phyloP scores from a whole-genome alignment of 2,329 filamentous ascomycete species.

The Aureobasidium musti region DNA sequence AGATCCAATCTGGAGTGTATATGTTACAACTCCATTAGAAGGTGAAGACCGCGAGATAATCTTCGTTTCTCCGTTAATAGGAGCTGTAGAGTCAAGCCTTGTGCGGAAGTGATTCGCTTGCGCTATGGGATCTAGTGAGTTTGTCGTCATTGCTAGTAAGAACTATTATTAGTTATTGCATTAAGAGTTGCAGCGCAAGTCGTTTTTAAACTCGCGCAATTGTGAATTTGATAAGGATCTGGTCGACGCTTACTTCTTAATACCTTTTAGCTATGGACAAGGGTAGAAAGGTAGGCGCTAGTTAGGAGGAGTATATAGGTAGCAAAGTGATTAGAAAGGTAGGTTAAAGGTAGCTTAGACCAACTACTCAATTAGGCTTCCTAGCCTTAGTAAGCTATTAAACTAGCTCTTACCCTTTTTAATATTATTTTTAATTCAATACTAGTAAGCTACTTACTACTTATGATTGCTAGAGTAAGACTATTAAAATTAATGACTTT shows the following conservation, averaged over 20 bases:
- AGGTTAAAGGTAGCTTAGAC: not conserved
- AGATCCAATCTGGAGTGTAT: slow-evolving; percentile 38
- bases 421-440: not conserved
- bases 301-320: too few relatives aligned
- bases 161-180: not conserved
- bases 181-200: not conserved
- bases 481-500: too few relatives aligned
- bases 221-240: not conserved
- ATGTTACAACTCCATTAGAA: slow-evolving; percentile 32
- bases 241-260: not conserved
- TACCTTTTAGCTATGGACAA: not conserved
- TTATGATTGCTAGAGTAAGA: too few relatives aligned
- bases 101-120: not conserved
- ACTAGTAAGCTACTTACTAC: too few relatives aligned
- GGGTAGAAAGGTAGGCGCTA: not conserved
- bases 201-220: not conserved
- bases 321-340: not conserved
- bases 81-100: not conserved
- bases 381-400: slow-evolving; percentile 14
- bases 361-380: not conserved
- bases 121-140: not conserved
- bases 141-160: slow-evolving; percentile 3
- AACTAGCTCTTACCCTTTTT: not conserved
- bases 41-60: slow-evolving; percentile 37
- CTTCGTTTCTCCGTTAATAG: not conserved